Percentiles rank a stretch among this genome's conserved stretches.
phyloP scores from a whole-genome alignment of 129 eudicot genomes.

The Deinandra increscens region DNA sequence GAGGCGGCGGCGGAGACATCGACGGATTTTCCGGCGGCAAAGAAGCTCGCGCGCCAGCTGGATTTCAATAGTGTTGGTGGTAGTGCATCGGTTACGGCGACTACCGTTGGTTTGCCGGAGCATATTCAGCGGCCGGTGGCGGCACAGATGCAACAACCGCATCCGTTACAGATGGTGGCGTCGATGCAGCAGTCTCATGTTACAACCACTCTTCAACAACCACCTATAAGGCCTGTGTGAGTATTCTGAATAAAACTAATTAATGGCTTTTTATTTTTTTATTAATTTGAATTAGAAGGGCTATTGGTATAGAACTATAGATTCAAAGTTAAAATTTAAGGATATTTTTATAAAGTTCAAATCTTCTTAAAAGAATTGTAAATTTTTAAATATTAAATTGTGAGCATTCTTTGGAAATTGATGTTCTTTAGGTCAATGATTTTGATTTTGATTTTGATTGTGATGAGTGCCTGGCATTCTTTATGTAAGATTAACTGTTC shows the following conservation, averaged over 20 bases:
- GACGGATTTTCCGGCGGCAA: slow-evolving; percentile 52
- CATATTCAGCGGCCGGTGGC: slow-evolving; percentile 34
- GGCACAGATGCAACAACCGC: slow-evolving; percentile 18
- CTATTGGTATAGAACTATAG: slow-evolving; percentile 8
- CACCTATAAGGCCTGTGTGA: slow-evolving; percentile 44
- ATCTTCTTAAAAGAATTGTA: neutral
- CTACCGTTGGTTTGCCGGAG: slow-evolving; percentile 32
- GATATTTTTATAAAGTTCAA: too few relatives aligned
- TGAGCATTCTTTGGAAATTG: neutral
- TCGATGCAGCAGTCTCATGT: slow-evolving; percentile 10
- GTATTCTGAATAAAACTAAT: slow-evolving; percentile 20
- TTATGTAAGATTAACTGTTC: slow-evolving; percentile 1
- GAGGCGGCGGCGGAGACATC: slow-evolving; percentile 19
- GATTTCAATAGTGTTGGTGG: slow-evolving; percentile 58
- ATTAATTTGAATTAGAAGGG: slow-evolving; percentile 9
- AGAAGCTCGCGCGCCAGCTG: slow-evolving; percentile 80
- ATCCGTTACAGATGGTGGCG: neutral
- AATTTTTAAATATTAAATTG: neutral
- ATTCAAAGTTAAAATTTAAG: neutral
- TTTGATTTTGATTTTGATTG: too few relatives aligned
- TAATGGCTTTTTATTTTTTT: neutral
- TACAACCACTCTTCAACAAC: slow-evolving; percentile 21
- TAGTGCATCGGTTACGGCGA: slow-evolving; percentile 19
- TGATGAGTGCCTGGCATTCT: neutral
- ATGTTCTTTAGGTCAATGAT: neutral